Evolutionary conservation across 1,284 basidiomycete species (phyloP).

Genomic region (Cutaneotrichosporon arboriforme): DNA sequence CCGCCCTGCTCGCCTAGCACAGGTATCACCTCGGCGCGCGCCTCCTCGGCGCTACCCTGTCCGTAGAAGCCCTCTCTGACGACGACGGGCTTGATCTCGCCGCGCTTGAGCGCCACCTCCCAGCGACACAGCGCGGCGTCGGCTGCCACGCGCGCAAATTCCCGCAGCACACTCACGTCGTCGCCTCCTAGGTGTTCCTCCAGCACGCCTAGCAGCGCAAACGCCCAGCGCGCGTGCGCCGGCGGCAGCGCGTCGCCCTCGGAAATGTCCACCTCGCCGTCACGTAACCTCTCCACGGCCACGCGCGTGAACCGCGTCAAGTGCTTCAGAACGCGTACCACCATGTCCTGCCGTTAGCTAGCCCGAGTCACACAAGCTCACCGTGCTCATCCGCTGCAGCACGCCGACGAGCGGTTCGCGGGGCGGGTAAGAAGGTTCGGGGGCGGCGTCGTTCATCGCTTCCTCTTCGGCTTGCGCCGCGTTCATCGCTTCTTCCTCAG

Average conservation of each 20-base stretch:
- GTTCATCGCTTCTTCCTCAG: conserved; percentile 5
- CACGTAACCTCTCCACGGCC: not conserved
- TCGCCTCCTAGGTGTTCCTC: conserved; percentile 68
- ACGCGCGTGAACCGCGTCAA: conserved; percentile 15
- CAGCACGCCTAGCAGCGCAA: conserved; percentile 66
- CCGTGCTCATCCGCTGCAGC: conserved; percentile 25
- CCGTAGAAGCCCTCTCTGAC: conserved; percentile 13
- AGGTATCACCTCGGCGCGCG: not conserved
- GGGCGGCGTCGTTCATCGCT: not conserved
- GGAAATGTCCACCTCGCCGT: not conserved
- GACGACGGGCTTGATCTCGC: conserved; percentile 1
- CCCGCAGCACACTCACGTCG: conserved; percentile 70
- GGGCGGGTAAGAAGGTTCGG: not conserved
- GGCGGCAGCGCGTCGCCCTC: conserved; percentile 52
- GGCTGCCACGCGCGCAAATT: conserved; percentile 68
- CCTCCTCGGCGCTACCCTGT: conserved; percentile 10
- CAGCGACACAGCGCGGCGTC: conserved; percentile 52
- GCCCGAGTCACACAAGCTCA: conserved; percentile 15
- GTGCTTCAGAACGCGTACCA: conserved; percentile 23
- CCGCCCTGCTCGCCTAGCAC: conserved; percentile 1
- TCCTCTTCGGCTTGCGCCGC: conserved; percentile 8
- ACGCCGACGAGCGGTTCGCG: conserved; percentile 34
- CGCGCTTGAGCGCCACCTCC: conserved; percentile 11
- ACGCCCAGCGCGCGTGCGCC: conserved; percentile 75
- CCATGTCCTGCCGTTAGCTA: conserved; percentile 20